A percentile compares a stretch with the other conserved stretches of the same genome.
Conservation (phyloP, 768 basidiomycete genomes). For the Antrodiella citrinella region DNA sequence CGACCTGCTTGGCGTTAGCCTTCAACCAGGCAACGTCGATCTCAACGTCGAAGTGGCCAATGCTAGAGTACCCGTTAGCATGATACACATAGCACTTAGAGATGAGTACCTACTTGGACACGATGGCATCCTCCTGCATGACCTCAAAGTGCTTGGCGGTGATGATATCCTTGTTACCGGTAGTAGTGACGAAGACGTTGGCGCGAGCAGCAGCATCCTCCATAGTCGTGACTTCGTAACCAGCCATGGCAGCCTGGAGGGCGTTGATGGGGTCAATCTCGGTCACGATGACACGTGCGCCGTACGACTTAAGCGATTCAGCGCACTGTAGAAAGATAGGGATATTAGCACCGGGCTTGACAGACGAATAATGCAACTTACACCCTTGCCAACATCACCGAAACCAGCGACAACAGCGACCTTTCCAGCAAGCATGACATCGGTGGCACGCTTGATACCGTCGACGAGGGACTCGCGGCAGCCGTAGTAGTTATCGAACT, state of each 20-base stretch:
- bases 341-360: too few relatives aligned
- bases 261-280: slow-evolving; percentile 99
- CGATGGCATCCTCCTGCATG: slow-evolving; percentile 98
- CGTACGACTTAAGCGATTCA: slow-evolving; percentile 94
- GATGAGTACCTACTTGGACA: slow-evolving; percentile 75
- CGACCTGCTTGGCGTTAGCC: slow-evolving; percentile 70
- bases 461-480: slow-evolving; percentile 99
- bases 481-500: slow-evolving; percentile 98
- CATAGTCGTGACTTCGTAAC: slow-evolving; percentile 98
- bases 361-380: slow-evolving; percentile 35
- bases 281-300: slow-evolving; percentile 91
- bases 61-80: slow-evolving; percentile 34
- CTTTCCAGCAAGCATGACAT: slow-evolving; percentile 99
- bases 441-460: slow-evolving; percentile 99
- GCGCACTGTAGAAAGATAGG: slow-evolving; percentile 63
- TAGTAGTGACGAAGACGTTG: slow-evolving; percentile 97
- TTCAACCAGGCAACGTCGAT: slow-evolving; percentile 99
- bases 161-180: slow-evolving; percentile 98
- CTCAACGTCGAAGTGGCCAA: slow-evolving; percentile 82
- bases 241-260: slow-evolving; percentile 98
- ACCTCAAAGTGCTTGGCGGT: slow-evolving; percentile 80
- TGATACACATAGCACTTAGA: slow-evolving; percentile 4
- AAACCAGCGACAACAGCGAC: slow-evolving; percentile 98
- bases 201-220: slow-evolving; percentile 86
- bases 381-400: slow-evolving; percentile 99